Evolutionary conservation across 2,329 filamentous ascomycete genomes (phyloP).

Genomic region (Trichoderma sp.): DNA sequence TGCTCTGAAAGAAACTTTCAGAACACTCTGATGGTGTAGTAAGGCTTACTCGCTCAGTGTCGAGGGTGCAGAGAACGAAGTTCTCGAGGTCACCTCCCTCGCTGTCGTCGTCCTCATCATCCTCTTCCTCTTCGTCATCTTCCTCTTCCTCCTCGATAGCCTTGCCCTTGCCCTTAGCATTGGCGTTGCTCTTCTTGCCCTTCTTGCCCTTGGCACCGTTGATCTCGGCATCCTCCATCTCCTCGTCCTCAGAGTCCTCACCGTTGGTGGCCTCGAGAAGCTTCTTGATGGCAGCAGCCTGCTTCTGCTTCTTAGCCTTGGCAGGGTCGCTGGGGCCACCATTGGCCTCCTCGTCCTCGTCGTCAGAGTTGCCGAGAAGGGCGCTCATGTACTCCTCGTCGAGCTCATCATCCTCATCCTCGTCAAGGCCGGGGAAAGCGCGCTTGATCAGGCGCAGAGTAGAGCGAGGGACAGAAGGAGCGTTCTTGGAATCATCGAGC

Average conservation of each 20-base stretch:
- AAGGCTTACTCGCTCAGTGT: constrained; percentile 77
- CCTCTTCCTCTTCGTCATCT: constrained; percentile 51
- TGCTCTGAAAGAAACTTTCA: not conserved
- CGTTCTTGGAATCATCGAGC: constrained; percentile 62
- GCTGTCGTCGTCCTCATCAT: constrained; percentile 62
- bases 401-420: constrained; percentile 63
- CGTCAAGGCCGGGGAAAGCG: constrained; percentile 57
- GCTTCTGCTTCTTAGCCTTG: constrained; percentile 85
- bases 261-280: constrained; percentile 68
- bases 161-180: constrained; percentile 62
- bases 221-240: constrained; percentile 70
- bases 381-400: constrained; percentile 66
- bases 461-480: constrained; percentile 67
- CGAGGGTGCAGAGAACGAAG: constrained; percentile 92
- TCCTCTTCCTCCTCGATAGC: constrained; percentile 64
- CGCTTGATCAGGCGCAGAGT: constrained; percentile 90
- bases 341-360: constrained; percentile 65
- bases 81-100: constrained; percentile 75
- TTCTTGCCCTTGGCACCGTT: constrained; percentile 60
- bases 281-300: constrained; percentile 75
- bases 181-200: constrained; percentile 67
- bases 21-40: not conserved
- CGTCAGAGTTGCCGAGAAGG: constrained; percentile 55
- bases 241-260: constrained; percentile 64
- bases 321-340: constrained; percentile 88